Evolutionary conservation across 306 rosid genomes (phyloP).

Genomic region (Cucumis melo): DNA sequence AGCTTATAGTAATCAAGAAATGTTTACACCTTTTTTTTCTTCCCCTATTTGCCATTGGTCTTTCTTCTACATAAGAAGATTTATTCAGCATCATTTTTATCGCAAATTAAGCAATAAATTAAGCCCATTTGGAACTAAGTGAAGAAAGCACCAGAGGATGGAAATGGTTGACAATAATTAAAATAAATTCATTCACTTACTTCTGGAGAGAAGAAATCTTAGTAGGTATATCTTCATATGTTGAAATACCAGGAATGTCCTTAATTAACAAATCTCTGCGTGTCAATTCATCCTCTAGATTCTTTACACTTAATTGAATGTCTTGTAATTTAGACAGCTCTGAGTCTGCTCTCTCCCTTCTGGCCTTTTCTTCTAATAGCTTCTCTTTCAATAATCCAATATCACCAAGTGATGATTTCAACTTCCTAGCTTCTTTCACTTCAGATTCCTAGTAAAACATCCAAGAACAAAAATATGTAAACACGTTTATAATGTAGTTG

Average conservation of each 20-base stretch:
- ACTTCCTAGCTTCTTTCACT: slow-evolving; percentile 83
- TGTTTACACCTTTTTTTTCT: neutral
- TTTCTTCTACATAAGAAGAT: neutral
- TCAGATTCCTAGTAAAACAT: slow-evolving; percentile 62
- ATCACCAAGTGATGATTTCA: slow-evolving; percentile 61
- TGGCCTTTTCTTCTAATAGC: slow-evolving; percentile 58
- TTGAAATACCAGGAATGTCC: slow-evolving; percentile 66
- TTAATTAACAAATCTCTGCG: slow-evolving; percentile 43
- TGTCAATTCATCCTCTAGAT: slow-evolving; percentile 73
- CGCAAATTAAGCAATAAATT: neutral
- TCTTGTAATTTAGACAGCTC: slow-evolving; percentile 70
- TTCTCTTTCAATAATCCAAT: slow-evolving; percentile 71
- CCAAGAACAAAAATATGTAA: slow-evolving; percentile 1
- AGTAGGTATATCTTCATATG: slow-evolving; percentile 60
- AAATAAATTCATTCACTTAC: slow-evolving; percentile 34
- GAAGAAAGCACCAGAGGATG: neutral
- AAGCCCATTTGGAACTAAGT: neutral
- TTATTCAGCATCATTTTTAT: neutral
- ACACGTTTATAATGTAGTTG: neutral
- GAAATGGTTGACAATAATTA: neutral
- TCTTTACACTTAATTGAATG: slow-evolving; percentile 40
- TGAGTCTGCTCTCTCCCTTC: slow-evolving; percentile 59
- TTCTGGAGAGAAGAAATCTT: slow-evolving; percentile 77
- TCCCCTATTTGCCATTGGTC: neutral
- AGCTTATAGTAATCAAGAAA: neutral